These are phyloP conservation scores for Trametes punicea DNA, from an alignment of 768 basidiomycete species.

Conservation along the genomic window DNA sequence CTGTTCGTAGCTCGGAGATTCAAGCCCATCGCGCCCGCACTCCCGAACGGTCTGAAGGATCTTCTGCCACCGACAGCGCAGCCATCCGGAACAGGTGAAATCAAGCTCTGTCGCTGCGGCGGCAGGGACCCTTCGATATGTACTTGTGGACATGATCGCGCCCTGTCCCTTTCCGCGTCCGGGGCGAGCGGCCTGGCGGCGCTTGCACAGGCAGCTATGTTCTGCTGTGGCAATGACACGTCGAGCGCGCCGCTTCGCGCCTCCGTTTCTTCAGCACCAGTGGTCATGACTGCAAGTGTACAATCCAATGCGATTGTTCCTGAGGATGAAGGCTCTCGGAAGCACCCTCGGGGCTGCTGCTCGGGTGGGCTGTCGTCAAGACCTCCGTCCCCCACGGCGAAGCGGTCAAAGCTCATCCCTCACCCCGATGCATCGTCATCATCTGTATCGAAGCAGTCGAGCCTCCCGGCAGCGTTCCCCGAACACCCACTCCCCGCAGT, in stretches of 20 bases:
- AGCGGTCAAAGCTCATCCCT: constrained; percentile 8
- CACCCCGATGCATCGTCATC: neutral
- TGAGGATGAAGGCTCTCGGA: constrained; percentile 2
- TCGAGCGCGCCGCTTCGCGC: neutral
- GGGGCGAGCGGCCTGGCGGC: constrained; percentile 28
- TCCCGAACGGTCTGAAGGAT: constrained; percentile 73
- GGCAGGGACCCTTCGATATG: constrained; percentile 15
- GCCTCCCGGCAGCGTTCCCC: constrained; percentile 7
- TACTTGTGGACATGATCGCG: constrained; percentile 16
- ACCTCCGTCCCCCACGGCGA: constrained; percentile 8
- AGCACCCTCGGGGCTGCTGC: constrained; percentile 13
- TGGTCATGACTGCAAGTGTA: neutral
- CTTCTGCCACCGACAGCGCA: constrained; percentile 26
- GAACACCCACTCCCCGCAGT: neutral
- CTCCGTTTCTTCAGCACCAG: neutral
- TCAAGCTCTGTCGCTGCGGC: constrained; percentile 16
- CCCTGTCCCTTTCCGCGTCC: constrained; percentile 16
- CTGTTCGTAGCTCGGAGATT: constrained; percentile 57
- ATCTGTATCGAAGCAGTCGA: neutral
- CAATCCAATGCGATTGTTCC: neutral
- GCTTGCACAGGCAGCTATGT: constrained; percentile 36
- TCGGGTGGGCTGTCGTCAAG: constrained; percentile 5
- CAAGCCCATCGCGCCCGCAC: constrained; percentile 65
- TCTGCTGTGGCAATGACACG: constrained; percentile 20
- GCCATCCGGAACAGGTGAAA: neutral